A percentile compares a stretch with the other conserved stretches of the same genome.
These are phyloP conservation scores for Clarkia xantiana DNA, from an alignment of 345 rosid genomes.

Conservation along the genomic window DNA sequence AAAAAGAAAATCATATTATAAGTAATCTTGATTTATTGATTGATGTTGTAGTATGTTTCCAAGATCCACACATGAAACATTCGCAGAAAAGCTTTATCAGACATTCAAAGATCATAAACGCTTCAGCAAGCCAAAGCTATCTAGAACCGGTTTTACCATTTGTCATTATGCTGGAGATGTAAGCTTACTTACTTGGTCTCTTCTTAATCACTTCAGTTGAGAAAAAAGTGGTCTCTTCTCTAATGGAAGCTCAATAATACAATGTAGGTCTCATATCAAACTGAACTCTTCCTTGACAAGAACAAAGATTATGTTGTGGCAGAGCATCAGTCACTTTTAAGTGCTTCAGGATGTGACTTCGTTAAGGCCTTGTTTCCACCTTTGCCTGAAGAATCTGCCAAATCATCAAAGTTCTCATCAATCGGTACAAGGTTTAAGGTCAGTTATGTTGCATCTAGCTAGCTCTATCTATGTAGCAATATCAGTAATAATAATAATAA, in stretches of 20 bases:
- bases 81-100: slow-evolving; percentile 90
- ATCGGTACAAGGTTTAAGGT: slow-evolving; percentile 97
- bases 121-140: slow-evolving; percentile 83
- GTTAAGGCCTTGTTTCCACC: slow-evolving; percentile 72
- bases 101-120: slow-evolving; percentile 75
- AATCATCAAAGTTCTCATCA: slow-evolving; percentile 81
- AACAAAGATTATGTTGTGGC: slow-evolving; percentile 93
- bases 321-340: slow-evolving; percentile 79
- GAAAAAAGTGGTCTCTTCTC: no score
- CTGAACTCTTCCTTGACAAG: slow-evolving; percentile 83
- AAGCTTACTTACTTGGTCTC: no score
- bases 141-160: slow-evolving; percentile 88
- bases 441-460: no score
- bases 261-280: slow-evolving; percentile 80
- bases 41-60: slow-evolving; percentile 77
- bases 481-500: no score
- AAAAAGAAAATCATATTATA: neutral
- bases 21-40: neutral
- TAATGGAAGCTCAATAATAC: no score
- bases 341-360: slow-evolving; percentile 67
- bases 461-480: no score
- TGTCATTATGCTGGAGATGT: slow-evolving; percentile 98
- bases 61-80: slow-evolving; percentile 91
- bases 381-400: slow-evolving; percentile 65
- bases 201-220: no score